These are phyloP conservation scores for Trichoderma endophyticum DNA, from an alignment of 2,329 filamentous ascomycete genomes.

Conservation along the genomic window DNA sequence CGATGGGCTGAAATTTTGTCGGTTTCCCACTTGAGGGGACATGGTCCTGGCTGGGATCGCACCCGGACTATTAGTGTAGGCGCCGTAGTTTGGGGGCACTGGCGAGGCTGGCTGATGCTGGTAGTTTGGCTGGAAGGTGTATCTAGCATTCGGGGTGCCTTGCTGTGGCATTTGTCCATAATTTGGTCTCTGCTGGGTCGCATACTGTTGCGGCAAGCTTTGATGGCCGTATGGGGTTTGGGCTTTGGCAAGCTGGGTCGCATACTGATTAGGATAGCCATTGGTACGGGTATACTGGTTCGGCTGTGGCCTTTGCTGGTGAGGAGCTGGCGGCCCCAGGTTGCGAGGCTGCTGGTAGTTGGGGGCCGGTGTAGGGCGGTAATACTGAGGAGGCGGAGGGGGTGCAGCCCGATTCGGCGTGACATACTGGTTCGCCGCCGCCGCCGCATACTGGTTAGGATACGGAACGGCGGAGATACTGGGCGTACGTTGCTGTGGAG, in stretches of 20 bases:
- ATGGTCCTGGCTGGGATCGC: slow-evolving; percentile 41
- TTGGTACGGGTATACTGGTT: slow-evolving; percentile 51
- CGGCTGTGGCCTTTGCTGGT: slow-evolving; percentile 31
- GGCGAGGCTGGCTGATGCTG: slow-evolving; percentile 38
- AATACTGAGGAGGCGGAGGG: slow-evolving; percentile 44
- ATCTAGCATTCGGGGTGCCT: slow-evolving; percentile 43
- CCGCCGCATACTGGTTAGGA: slow-evolving; percentile 41
- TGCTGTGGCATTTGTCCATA: slow-evolving; percentile 42
- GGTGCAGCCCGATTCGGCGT: slow-evolving; percentile 46
- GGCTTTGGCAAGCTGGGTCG: slow-evolving; percentile 50
- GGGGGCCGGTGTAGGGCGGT: slow-evolving; percentile 38
- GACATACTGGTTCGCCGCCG: slow-evolving; percentile 42
- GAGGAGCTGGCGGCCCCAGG: slow-evolving; percentile 32
- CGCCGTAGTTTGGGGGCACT: slow-evolving; percentile 35
- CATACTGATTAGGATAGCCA: slow-evolving; percentile 45
- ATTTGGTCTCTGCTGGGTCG: slow-evolving; percentile 45
- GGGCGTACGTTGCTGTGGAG: slow-evolving; percentile 38
- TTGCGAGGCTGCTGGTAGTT: slow-evolving; percentile 43
- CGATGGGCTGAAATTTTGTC: slow-evolving; percentile 40
- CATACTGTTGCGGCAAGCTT: slow-evolving; percentile 47
- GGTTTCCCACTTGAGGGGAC: slow-evolving; percentile 42
- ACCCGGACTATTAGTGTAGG: slow-evolving; percentile 43
- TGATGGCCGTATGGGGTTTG: slow-evolving; percentile 52
- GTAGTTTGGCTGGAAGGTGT: slow-evolving; percentile 38
- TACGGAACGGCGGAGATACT: slow-evolving; percentile 40